phyloP scores from a whole-genome alignment of 208 protist genomes.

The Trypanosoma caninum region DNA sequence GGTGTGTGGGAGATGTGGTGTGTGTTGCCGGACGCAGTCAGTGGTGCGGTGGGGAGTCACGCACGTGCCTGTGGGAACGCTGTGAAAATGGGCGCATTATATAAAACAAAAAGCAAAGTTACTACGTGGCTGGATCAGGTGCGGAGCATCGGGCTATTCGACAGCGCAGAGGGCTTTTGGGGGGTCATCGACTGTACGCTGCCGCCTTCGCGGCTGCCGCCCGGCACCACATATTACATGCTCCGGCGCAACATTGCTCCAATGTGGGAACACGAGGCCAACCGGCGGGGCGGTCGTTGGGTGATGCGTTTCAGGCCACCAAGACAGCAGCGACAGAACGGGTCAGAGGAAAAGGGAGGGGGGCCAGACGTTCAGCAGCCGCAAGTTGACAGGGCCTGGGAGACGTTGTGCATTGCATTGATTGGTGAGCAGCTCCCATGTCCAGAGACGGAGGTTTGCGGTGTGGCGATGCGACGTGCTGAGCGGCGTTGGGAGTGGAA shows the following conservation, averaged over 20 bases:
- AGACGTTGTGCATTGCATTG: constrained; percentile 62
- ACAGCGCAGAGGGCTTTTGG: constrained; percentile 89
- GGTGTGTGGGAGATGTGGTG: constrained; percentile 92
- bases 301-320: constrained; percentile 46
- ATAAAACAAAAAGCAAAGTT: constrained; percentile 6
- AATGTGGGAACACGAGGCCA: constrained; percentile 92
- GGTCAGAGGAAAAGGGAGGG: neutral
- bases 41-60: neutral
- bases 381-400: constrained; percentile 74
- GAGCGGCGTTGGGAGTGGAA: constrained; percentile 66
- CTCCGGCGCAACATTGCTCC: constrained; percentile 87
- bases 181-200: constrained; percentile 70
- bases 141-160: constrained; percentile 79
- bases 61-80: constrained; percentile 3
- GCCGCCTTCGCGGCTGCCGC: constrained; percentile 67
- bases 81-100: constrained; percentile 2
- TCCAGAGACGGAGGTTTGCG: constrained; percentile 84
- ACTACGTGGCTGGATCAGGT: constrained; percentile 80
- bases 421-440: constrained; percentile 82
- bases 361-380: neutral
- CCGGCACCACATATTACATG: constrained; percentile 78
- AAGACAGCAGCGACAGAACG: constrained; percentile 13
- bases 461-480: constrained; percentile 59
- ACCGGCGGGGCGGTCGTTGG: constrained; percentile 86
- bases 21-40: constrained; percentile 39